Percentiles rank a stretch among this genome's conserved stretches.
phyloP scores from a whole-genome alignment of 768 basidiomycete species.

The Lactarius hatsudake region DNA sequence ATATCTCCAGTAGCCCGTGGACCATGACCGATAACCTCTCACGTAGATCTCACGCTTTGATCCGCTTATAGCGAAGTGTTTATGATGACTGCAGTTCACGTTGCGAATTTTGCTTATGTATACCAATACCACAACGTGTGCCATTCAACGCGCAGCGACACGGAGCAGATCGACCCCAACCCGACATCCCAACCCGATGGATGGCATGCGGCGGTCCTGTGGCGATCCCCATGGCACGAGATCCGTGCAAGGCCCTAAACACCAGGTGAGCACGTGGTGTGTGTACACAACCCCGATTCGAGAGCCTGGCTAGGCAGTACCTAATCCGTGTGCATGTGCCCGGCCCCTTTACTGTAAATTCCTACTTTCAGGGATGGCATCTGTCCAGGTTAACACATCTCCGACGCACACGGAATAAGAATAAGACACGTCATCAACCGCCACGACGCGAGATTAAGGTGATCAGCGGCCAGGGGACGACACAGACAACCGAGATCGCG shows the following conservation, averaged over 20 bases:
- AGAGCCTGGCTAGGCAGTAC: background rate
- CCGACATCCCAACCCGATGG: background rate
- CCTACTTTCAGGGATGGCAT: background rate
- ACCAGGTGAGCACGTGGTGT: background rate
- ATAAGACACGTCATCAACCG: background rate
- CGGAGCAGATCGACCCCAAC: background rate
- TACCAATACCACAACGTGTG: background rate
- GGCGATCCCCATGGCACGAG: background rate
- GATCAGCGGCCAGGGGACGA: background rate
- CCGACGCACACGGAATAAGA: slow-evolving; percentile 14
- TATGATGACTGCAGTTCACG: background rate
- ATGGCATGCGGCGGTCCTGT: background rate
- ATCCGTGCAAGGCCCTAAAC: background rate
- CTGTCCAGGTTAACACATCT: background rate
- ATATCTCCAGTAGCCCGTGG: background rate
- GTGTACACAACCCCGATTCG: background rate
- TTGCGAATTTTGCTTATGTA: background rate
- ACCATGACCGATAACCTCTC: background rate
- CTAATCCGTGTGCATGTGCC: background rate
- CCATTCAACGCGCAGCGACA: background rate
- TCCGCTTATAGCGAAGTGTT: background rate
- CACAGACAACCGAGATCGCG: slow-evolving; percentile 8
- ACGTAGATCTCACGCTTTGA: too few species aligned
- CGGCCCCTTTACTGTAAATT: background rate
- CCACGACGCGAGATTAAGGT: slow-evolving; percentile 6